Base-by-base conservation (phyloP, 192 early-diverging fungal species). In the Backusella luteola region DNA sequence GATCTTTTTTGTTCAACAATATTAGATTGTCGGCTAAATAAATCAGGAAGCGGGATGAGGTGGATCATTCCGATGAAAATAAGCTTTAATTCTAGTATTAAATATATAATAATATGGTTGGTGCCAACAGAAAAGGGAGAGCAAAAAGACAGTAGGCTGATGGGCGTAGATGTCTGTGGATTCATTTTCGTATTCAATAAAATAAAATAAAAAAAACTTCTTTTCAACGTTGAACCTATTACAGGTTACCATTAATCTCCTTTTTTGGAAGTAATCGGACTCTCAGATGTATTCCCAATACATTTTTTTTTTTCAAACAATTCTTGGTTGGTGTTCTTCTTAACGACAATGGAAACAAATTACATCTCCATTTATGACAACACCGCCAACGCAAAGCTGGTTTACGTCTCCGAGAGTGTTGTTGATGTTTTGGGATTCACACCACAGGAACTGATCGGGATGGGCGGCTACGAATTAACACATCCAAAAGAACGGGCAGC, bases 341-440 rank as follows among this genome's bases (percentile, higher is more conserved):
- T 34, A 5, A 12, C 35, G 14, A 32, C n/a, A 36, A 74, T 74
- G 73, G 73, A 69, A 19, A 23, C 44, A 66, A 87, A 80, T 77
- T 87, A 76, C 69, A 85, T 87, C 49, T 72, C 80, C 15, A 85
- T 86, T 34, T 86, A 85, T 74, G 87, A 88, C 59, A 78, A 83
- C 44, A 76, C 87, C 0, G 77, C 82, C 8, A 46, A 71, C 9
- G 79, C 53, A n/a, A 69, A 17, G 2, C 79, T 82, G 53, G 46
- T 84, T 7, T 88, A 83, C 76, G 75, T 79, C 19, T 85, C 85
- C 12, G 79, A 81, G 26, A 83, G 81, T 6, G 77, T 85, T 32
- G 74, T 76, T 11, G 72, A 81, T 9, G 78, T 83, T 32, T 77
- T 88, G 4, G 87, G 87, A 9, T 88, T 79, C 44, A 76, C 76